These are phyloP conservation scores for Leishmania martiniquensis DNA, from an alignment of 208 protist genomes.

Conservation along the genomic window DNA sequence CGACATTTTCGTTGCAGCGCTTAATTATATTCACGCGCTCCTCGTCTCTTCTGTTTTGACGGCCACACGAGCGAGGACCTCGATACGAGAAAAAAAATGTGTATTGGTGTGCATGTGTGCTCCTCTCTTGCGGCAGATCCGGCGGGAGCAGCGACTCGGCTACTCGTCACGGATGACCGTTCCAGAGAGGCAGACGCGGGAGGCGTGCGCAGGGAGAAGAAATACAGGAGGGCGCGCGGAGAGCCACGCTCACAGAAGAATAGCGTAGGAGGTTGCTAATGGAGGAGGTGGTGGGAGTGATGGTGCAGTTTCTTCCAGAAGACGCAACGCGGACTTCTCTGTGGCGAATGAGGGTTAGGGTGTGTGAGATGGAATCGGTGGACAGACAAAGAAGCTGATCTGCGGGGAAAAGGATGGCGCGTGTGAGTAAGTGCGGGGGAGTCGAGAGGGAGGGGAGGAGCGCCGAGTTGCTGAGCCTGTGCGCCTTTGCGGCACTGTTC, in stretches of 20 bases:
- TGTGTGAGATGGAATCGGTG: neutral
- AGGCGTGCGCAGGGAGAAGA: neutral
- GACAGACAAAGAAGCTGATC: neutral
- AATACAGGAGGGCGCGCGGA: neutral
- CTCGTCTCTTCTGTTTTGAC: neutral
- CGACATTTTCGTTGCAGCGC: conserved; percentile 27
- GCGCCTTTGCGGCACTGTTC: neutral
- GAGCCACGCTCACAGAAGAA: neutral
- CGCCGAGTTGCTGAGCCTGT: neutral
- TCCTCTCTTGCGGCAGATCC: neutral
- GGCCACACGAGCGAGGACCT: neutral
- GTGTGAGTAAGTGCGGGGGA: neutral
- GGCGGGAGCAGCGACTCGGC: neutral
- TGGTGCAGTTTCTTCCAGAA: neutral
- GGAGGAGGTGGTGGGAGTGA: neutral
- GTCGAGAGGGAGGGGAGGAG: neutral
- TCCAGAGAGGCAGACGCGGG: neutral
- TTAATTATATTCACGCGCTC: neutral
- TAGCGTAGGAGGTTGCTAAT: neutral
- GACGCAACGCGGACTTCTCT: neutral
- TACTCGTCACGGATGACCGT: neutral
- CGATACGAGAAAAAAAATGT: too few relatives aligned
- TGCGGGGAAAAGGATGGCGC: neutral
- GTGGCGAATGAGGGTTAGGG: neutral
- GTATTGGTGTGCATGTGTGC: neutral